These are phyloP conservation scores for Peniophora sp. DNA, from an alignment of 1,284 basidiomycete species.

Conservation along the genomic window DNA sequence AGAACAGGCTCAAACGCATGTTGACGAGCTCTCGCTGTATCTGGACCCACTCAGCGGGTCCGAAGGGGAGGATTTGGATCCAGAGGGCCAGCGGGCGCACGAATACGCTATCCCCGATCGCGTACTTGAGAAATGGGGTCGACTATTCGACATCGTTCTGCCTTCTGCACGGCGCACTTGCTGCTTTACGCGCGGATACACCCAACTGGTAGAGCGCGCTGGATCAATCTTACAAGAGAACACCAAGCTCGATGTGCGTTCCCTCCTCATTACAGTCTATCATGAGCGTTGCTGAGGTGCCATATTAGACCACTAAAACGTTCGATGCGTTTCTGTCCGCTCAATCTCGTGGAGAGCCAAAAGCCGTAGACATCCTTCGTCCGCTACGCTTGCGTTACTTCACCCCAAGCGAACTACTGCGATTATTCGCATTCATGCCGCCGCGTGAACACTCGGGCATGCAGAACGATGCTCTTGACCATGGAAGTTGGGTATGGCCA, in stretches of 20 bases:
- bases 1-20: slow-evolving; percentile 3
- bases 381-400: slow-evolving; percentile 63
- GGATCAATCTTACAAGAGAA: slow-evolving; percentile 71
- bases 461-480: background rate
- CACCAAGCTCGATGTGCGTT: slow-evolving; percentile 53
- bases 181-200: slow-evolving; percentile 77
- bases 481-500: slow-evolving; percentile 50
- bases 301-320: slow-evolving; percentile 47
- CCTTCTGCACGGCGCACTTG: slow-evolving; percentile 57
- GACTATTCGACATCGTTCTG: slow-evolving; percentile 68
- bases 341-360: slow-evolving; percentile 27
- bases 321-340: slow-evolving; percentile 52
- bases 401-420: slow-evolving; percentile 59
- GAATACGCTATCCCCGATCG: slow-evolving; percentile 43
- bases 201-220: slow-evolving; percentile 62
- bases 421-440: slow-evolving; percentile 52
- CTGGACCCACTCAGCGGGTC: slow-evolving; percentile 28
- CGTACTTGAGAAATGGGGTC: slow-evolving; percentile 66
- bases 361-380: slow-evolving; percentile 46
- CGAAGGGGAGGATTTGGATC: too few species aligned
- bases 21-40: slow-evolving; percentile 35
- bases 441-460: too few species aligned
- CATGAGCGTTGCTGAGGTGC: background rate
- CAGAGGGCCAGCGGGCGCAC: slow-evolving; percentile 9
- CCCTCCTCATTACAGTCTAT: slow-evolving; percentile 4